These are phyloP conservation scores for Epichloe scottii DNA, from an alignment of 2,329 filamentous ascomycete genomes.

Conservation along the genomic window DNA sequence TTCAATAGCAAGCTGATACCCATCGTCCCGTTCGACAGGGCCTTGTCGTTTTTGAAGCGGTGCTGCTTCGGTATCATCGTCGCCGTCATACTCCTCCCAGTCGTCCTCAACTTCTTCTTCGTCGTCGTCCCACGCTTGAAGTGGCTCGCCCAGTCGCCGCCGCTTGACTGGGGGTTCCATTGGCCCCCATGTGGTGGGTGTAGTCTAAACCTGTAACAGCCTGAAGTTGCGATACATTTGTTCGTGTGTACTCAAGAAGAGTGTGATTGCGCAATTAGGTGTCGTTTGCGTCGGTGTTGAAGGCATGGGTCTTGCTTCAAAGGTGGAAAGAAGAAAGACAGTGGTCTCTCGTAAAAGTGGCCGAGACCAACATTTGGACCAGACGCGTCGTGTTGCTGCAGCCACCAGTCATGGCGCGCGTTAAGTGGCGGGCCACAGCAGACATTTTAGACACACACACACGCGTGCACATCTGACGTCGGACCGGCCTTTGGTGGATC, in stretches of 20 bases:
- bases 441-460: neutral
- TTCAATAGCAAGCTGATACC: conserved; percentile 45
- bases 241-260: neutral
- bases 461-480: neutral
- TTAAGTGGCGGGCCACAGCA: neutral
- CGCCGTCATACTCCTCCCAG: conserved; percentile 14
- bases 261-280: neutral
- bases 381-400: conserved; percentile 7
- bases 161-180: conserved; percentile 53
- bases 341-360: neutral
- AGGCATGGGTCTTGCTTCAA: neutral
- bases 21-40: conserved; percentile 35
- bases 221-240: neutral
- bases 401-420: neutral
- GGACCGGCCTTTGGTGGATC: neutral
- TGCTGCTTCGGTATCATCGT: conserved; percentile 35
- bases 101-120: neutral
- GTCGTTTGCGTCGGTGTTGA: neutral
- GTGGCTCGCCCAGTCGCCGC: conserved; percentile 36
- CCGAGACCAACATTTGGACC: neutral
- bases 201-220: neutral
- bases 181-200: conserved; percentile 6
- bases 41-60: conserved; percentile 34
- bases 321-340: neutral
- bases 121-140: conserved; percentile 13